These are phyloP conservation scores for Allium sativum DNA, from an alignment of 106 monocot genomes.

Conservation along the genomic window DNA sequence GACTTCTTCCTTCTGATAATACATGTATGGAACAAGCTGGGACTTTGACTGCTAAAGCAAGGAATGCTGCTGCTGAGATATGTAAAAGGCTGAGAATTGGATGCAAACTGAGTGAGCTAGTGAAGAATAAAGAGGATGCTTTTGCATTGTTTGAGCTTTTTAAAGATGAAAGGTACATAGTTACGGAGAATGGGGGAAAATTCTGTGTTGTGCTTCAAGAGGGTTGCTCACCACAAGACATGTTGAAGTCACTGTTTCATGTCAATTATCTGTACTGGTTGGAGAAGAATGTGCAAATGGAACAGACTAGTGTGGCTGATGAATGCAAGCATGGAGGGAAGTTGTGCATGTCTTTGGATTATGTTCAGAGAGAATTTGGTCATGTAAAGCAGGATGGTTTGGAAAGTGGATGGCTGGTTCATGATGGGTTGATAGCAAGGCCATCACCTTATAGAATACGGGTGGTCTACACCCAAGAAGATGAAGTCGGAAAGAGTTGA, in stretches of 20 bases:
- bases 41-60: conserved; percentile 58
- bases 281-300: conserved; percentile 55
- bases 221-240: conserved; percentile 59
- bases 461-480: conserved; percentile 1
- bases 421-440: conserved; percentile 84
- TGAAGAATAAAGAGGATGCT: conserved; percentile 56
- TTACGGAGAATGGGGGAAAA: conserved; percentile 34
- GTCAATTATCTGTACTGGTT: conserved; percentile 90
- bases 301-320: conserved; percentile 28
- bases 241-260: conserved; percentile 93
- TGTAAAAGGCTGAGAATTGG: conserved; percentile 53
- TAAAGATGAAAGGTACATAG: conserved; percentile 65
- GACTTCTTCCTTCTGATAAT: conserved; percentile 5
- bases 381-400: conserved; percentile 52
- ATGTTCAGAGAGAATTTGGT: conserved; percentile 59
- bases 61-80: conserved; percentile 55
- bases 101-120: conserved; percentile 61
- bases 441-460: conserved; percentile 64
- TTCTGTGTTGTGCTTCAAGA: conserved; percentile 73
- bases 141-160: conserved; percentile 69
- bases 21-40: conserved; percentile 13
- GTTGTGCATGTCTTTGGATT: conserved; percentile 76
- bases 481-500: neutral
- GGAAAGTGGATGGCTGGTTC: conserved; percentile 57
- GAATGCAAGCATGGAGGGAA: conserved; percentile 65